These are phyloP conservation scores for Vicia villosa DNA, from an alignment of 306 rosid genomes.

Conservation along the genomic window DNA sequence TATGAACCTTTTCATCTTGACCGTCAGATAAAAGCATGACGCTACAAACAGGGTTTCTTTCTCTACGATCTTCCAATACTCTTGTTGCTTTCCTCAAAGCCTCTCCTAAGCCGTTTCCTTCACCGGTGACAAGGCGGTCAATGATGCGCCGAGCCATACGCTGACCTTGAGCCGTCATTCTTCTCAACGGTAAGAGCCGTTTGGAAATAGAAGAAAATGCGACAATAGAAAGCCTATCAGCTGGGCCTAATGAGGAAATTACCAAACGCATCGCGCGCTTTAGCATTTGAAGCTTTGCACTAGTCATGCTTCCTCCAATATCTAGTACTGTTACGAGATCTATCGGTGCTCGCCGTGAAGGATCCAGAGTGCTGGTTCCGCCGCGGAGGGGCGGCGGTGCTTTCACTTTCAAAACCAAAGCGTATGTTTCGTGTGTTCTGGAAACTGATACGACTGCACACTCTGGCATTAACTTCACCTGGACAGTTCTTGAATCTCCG, in stretches of 20 bases:
- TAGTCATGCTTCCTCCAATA: conserved; percentile 71
- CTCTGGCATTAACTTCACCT: conserved; percentile 73
- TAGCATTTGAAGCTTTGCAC: conserved; percentile 73
- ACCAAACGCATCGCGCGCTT: conserved; percentile 87
- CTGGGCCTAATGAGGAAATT: conserved; percentile 61
- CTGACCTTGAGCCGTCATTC: conserved; percentile 75
- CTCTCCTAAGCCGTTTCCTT: conserved; percentile 55
- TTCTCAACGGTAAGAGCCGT: conserved; percentile 55
- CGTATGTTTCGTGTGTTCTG: conserved; percentile 59
- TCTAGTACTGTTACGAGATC: conserved; percentile 84
- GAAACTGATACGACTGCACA: conserved; percentile 61
- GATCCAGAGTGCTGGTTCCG: conserved; percentile 25
- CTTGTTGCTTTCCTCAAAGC: conserved; percentile 70
- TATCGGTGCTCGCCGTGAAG: conserved; percentile 65
- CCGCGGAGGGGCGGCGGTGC: conserved; percentile 49
- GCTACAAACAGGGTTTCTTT: conserved; percentile 72
- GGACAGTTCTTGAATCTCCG: conserved; percentile 56
- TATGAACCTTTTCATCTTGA: conserved; percentile 54
- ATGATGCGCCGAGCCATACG: conserved; percentile 63
- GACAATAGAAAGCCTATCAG: conserved; percentile 79
- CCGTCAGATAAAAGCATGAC: conserved; percentile 78
- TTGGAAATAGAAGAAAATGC: conserved; percentile 63
- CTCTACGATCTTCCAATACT: conserved; percentile 73
- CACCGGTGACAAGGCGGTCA: conserved; percentile 56
- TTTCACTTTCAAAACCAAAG: conserved; percentile 65